Evolutionary conservation across 352 stramenopile genomes (phyloP), one percentile per base, ranked within the genome.

Genomic region (Hyphochytrium catenoides): DNA sequence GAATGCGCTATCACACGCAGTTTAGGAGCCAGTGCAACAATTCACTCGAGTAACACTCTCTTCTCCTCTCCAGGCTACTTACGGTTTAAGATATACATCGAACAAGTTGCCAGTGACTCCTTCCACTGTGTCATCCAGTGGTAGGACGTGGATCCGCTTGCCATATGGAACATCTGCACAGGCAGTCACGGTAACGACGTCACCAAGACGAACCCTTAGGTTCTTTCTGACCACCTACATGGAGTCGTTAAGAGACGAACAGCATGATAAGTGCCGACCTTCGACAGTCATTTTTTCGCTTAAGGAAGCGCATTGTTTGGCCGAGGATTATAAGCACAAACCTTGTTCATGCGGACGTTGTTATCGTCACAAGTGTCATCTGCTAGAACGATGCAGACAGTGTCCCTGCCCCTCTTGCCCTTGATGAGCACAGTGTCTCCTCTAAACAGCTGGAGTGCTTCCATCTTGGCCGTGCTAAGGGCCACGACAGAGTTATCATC

Each of bases 101-200:
- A 99, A 99, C 4, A 99, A 52, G 68, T 98, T 99, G 35, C 92
- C 92, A 14, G 84, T 94, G n/a, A 98, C 89, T 36, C 91, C 91
- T 55, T 99, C 91, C 39, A 99, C 97, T 14, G 90, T 98, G 59
- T 98, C 90, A 45, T 98, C 90, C 28, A 99, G 67, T 4, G 91
- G 91, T 3, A 99, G 66, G 46, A 99, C 85, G 57, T 97, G 88
- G 45, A 98, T 90, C 37, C 88, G 74, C 61, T 98, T 97, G 38
- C 87, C 89, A 56, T 97, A 97, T 8, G 88, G 86, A 34, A 98
- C 85, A 54, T 98, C 89, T 12, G 77, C 78, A 51, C 86, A 96
- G 32, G 74, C 81, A 31, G 79, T 76, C 22, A 99, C 78, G 4
- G 85, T 94, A 30, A 98, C 84, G 14, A 99, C 60, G 56, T 99